Conservation (phyloP, 192 early-diverging fungal species). For the Allomyces arbusculus region DNA sequence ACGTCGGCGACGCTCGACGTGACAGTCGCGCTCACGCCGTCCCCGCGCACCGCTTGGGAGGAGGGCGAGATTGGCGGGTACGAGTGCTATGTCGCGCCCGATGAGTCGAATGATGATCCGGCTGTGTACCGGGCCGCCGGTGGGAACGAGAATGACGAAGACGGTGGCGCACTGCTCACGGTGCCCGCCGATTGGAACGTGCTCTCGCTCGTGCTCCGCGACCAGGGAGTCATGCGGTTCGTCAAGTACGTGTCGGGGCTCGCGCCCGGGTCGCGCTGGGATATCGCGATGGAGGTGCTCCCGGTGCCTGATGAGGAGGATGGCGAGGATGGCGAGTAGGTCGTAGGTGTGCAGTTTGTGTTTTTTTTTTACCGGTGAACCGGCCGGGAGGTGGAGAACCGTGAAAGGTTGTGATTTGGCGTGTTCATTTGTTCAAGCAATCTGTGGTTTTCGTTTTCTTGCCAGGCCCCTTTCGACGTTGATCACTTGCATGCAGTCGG, state of each 20-base stretch:
- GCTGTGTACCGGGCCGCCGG: slow-evolving; percentile 36
- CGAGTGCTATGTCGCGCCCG: slow-evolving; percentile 50
- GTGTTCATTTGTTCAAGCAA: no score
- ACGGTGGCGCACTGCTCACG: slow-evolving; percentile 45
- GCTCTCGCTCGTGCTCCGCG: slow-evolving; percentile 43
- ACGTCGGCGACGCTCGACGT: slow-evolving; percentile 38
- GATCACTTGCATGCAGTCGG: no score
- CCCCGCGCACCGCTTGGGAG: slow-evolving; percentile 20
- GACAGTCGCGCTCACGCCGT: slow-evolving; percentile 29
- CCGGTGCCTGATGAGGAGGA: slow-evolving; percentile 16
- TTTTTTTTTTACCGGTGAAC: background rate
- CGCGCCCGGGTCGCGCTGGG: slow-evolving; percentile 56
- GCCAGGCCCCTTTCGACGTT: no score
- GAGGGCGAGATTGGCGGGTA: slow-evolving; percentile 49
- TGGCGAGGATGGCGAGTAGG: background rate
- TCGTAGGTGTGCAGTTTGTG: background rate
- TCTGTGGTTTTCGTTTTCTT: no score
- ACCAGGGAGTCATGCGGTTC: slow-evolving; percentile 56
- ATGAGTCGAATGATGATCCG: slow-evolving; percentile 43
- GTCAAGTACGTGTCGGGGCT: slow-evolving; percentile 61
- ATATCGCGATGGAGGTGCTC: slow-evolving; percentile 47
- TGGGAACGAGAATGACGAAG: slow-evolving; percentile 17
- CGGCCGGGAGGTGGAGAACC: no score
- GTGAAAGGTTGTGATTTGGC: no score
- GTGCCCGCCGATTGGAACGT: slow-evolving; percentile 43